These are phyloP conservation scores for Aspergillus felis DNA, from an alignment of 2,329 filamentous ascomycete genomes.

Conservation along the genomic window DNA sequence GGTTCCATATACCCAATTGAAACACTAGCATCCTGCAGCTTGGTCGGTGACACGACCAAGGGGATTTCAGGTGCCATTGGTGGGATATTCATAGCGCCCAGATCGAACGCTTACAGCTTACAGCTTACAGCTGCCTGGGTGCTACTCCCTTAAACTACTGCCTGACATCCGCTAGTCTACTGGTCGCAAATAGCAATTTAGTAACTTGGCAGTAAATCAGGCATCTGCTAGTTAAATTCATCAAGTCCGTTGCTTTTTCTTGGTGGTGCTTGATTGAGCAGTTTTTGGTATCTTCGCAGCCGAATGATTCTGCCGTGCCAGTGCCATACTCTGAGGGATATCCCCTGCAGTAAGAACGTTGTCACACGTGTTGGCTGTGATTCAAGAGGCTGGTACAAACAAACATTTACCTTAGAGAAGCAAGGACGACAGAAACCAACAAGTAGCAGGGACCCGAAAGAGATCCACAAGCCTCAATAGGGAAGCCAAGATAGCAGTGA, in stretches of 20 bases:
- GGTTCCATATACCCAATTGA: conserved; percentile 12
- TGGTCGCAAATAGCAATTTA: background rate
- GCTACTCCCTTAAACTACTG: background rate
- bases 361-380: background rate
- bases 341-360: background rate
- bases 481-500: background rate
- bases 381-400: background rate
- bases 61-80: background rate
- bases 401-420: no score
- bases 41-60: background rate
- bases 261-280: background rate
- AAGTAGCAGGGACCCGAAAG: no score
- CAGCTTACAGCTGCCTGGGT: background rate
- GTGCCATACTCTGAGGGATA: background rate
- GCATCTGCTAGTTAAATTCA: background rate
- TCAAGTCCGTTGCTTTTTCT: background rate
- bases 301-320: background rate
- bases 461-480: no score
- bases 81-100: background rate
- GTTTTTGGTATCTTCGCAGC: background rate
- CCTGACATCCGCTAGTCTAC: background rate
- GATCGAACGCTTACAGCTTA: background rate
- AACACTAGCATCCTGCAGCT: background rate
- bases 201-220: background rate
- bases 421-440: no score